These are phyloP conservation scores for Lactuca saligna DNA, from an alignment of 129 eudicot species.

Conservation along the genomic window DNA sequence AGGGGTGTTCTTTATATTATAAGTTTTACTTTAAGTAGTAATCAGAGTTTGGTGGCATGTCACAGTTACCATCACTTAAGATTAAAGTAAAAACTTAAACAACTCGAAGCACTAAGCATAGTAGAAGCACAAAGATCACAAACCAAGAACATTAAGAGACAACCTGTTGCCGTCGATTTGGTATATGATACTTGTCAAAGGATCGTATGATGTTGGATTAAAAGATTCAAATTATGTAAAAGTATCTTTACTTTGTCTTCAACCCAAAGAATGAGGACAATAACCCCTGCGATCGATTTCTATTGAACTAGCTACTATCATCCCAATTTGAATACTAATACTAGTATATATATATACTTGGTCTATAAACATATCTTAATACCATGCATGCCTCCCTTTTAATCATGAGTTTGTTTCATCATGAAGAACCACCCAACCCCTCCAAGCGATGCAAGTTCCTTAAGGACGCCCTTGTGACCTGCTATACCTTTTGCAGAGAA, in stretches of 20 bases:
- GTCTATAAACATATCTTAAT: constrained; percentile 26
- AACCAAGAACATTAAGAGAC: constrained; percentile 20
- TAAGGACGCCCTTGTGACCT: constrained; percentile 51
- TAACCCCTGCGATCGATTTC: constrained; percentile 34
- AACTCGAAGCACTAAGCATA: constrained; percentile 37
- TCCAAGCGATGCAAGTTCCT: constrained; percentile 62
- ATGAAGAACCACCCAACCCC: constrained; percentile 49
- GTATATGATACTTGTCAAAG: constrained; percentile 33
- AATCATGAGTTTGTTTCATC: constrained; percentile 41
- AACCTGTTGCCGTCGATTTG: constrained; percentile 34
- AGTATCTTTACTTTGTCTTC: constrained; percentile 61
- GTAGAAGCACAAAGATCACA: constrained; percentile 23
- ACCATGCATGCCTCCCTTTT: not conserved
- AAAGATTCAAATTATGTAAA: constrained; percentile 19
- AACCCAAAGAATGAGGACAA: constrained; percentile 61
- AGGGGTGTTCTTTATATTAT: not conserved
- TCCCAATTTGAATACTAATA: constrained; percentile 7
- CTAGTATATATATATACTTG: constrained; percentile 27
- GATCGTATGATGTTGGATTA: constrained; percentile 19
- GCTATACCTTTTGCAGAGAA: constrained; percentile 49
- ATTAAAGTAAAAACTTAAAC: constrained; percentile 43
- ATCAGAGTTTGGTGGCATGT: constrained; percentile 55
- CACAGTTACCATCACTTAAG: constrained; percentile 47
- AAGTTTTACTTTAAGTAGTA: constrained; percentile 31
- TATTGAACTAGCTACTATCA: constrained; percentile 26